Evolutionary conservation across 2,329 filamentous ascomycete genomes (phyloP).

Genomic region (Stachybotrys chlorohalonatus): DNA sequence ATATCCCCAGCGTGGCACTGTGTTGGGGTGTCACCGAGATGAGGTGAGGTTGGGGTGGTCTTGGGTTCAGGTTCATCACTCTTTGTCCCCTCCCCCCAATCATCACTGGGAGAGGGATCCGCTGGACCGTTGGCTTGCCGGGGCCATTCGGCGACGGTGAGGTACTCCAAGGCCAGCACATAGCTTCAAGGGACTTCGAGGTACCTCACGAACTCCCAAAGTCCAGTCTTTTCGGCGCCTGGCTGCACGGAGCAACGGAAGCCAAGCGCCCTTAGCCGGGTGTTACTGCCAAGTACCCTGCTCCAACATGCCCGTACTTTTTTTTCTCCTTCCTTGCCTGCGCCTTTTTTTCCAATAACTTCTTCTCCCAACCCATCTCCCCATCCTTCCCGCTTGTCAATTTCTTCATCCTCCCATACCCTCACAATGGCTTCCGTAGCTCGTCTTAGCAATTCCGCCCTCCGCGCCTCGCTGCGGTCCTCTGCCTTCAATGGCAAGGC

Average conservation of each 20-base stretch:
- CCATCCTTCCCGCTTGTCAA: constrained; percentile 15
- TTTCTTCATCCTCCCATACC: constrained; percentile 17
- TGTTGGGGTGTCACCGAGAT: background rate
- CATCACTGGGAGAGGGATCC: background rate
- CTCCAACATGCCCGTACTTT: constrained; percentile 4
- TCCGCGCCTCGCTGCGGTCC: constrained; percentile 66
- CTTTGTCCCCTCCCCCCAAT: no score
- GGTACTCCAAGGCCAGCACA: background rate
- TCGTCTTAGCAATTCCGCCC: constrained; percentile 70
- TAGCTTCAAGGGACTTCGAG: background rate
- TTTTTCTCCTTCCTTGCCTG: constrained; percentile 16
- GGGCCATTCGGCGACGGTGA: background rate
- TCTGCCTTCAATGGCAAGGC: constrained; percentile 59
- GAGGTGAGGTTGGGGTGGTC: background rate
- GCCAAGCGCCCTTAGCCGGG: background rate
- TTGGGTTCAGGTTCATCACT: background rate
- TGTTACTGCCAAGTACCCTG: background rate
- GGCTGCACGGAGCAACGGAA: background rate
- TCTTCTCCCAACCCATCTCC: constrained; percentile 24
- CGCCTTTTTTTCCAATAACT: constrained; percentile 25
- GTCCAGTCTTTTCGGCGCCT: background rate
- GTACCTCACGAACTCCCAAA: background rate
- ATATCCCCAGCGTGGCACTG: background rate
- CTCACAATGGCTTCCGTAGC: constrained; percentile 70
- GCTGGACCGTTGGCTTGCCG: background rate